phyloP scores from a whole-genome alignment of 331 rosid genomes.

The Saraca asoca region DNA sequence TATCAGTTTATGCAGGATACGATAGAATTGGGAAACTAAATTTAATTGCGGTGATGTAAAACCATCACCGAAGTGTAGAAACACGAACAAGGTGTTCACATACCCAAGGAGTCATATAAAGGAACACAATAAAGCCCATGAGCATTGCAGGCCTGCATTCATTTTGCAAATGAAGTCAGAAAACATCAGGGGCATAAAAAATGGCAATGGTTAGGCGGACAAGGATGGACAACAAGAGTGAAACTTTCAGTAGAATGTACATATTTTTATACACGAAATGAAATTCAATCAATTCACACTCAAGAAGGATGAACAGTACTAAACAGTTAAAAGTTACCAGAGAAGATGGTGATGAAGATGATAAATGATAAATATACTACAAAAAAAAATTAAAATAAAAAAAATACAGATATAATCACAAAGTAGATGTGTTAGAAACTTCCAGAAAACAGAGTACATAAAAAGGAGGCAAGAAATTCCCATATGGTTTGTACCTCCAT shows the following conservation, averaged over 20 bases:
- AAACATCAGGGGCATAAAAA: conserved; percentile 8
- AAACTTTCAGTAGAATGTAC: neutral
- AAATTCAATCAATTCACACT: conserved; percentile 8
- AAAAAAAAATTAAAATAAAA: too few species aligned
- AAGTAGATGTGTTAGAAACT: too few species aligned
- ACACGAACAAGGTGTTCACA: conserved; percentile 39
- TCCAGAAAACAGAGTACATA: too few species aligned
- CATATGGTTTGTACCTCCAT: conserved; percentile 96
- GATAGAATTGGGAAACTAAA: conserved; percentile 21
- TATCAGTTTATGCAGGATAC: conserved; percentile 14
- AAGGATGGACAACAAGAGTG: conserved; percentile 9
- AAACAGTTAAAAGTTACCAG: neutral
- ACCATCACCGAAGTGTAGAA: conserved; percentile 10
- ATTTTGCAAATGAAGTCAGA: conserved; percentile 36
- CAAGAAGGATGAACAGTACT: neutral
- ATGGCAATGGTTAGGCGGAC: conserved; percentile 2
- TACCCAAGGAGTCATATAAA: conserved; percentile 92
- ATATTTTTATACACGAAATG: conserved; percentile 24
- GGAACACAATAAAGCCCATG: conserved; percentile 96
- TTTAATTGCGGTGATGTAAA: conserved; percentile 12
- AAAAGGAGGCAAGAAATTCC: too few species aligned
- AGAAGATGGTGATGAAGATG: conserved; percentile 6
- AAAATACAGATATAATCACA: conserved; percentile 22
- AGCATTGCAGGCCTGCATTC: conserved; percentile 94
- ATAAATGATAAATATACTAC: conserved; percentile 1